Percentiles rank a stretch among this genome's conserved stretches.
These are phyloP conservation scores for barley (Hordeum vulgare) DNA, from an alignment of 176 grass and related monocot genomes.

Conservation along the genomic window DNA sequence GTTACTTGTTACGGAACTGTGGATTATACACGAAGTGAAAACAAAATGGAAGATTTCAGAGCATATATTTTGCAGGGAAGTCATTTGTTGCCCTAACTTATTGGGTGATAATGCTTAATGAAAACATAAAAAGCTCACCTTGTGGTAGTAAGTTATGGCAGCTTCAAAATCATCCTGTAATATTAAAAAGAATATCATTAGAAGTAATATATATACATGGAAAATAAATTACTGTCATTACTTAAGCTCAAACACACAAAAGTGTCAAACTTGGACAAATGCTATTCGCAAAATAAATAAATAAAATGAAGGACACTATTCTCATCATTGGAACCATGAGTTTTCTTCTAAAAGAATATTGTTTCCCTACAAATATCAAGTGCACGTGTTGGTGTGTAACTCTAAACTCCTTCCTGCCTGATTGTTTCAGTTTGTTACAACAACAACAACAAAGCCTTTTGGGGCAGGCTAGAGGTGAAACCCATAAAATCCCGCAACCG, in stretches of 20 bases:
- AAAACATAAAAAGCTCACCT: constrained; percentile 44
- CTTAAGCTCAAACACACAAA: constrained; percentile 1
- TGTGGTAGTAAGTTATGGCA: constrained; percentile 88
- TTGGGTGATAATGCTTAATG: not conserved
- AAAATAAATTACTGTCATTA: not conserved
- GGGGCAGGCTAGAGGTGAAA: no score
- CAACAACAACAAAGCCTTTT: no score
- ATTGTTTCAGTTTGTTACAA: not conserved
- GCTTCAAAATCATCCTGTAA: constrained; percentile 80
- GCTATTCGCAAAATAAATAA: no score
- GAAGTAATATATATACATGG: not conserved
- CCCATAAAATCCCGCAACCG: no score
- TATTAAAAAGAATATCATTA: constrained; percentile 23
- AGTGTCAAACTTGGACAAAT: constrained; percentile 11
- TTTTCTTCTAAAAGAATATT: no score
- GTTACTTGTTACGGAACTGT: not conserved
- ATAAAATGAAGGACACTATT: not conserved
- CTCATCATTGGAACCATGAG: not conserved
- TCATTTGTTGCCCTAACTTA: not conserved
- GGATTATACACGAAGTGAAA: not conserved
- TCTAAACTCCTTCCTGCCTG: not conserved
- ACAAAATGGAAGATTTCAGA: not conserved
- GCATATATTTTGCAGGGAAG: not conserved
- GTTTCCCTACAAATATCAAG: not conserved
- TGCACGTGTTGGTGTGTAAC: not conserved